Conservation (phyloP, 179 eudicot species). For the Beta corolliflora region DNA sequence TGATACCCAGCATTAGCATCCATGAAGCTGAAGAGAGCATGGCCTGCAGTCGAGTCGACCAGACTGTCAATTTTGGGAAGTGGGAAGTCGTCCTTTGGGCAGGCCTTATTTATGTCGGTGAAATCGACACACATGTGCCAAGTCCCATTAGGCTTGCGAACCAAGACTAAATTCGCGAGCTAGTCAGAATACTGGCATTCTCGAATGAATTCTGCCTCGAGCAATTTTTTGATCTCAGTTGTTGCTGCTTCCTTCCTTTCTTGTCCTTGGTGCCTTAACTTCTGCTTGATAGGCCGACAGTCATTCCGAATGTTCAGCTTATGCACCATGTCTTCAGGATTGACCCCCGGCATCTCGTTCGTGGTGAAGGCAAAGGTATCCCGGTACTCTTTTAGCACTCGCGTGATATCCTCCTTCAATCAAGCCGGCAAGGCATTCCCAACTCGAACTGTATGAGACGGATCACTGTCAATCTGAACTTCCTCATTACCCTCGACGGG, state of each 20-base stretch:
- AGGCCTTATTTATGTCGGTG: no score
- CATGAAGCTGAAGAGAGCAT: no score
- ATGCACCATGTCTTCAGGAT: background rate
- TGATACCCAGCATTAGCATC: no score
- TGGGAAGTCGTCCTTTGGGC: no score
- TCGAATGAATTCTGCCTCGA: no score
- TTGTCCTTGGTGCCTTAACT: background rate
- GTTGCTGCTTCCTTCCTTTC: no score
- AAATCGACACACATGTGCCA: no score
- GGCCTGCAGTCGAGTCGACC: background rate
- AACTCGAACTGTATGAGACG: background rate
- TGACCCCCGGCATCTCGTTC: background rate
- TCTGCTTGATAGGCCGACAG: background rate
- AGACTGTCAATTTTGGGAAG: background rate
- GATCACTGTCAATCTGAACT: no score
- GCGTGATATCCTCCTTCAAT: background rate
- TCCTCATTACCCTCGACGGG: no score
- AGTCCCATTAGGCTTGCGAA: no score
- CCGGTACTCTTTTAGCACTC: background rate
- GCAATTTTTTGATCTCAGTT: no score
- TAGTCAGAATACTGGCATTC: background rate
- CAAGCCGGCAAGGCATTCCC: background rate
- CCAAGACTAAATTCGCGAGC: no score
- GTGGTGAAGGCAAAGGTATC: background rate
- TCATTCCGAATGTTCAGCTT: background rate